Evolutionary conservation across 306 rosid genomes (phyloP).

Genomic region (Trifolium dubium): DNA sequence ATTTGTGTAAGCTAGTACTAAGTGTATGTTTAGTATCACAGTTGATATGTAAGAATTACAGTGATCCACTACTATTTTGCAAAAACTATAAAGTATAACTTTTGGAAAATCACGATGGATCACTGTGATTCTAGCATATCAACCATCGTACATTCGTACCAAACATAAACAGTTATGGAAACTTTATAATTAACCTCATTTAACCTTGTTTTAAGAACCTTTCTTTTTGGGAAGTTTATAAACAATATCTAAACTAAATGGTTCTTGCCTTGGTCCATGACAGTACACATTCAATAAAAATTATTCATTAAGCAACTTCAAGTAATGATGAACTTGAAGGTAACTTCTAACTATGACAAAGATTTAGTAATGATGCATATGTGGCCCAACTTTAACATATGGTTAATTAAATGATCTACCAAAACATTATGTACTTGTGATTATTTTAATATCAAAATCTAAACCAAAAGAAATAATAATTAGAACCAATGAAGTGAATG

Average conservation of each 20-base stretch:
- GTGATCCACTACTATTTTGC: no score
- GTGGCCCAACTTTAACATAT: slow-evolving; percentile 40
- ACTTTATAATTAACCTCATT: slow-evolving; percentile 23
- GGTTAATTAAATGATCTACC: slow-evolving; percentile 40
- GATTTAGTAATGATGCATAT: slow-evolving; percentile 59
- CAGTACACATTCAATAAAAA: slow-evolving; percentile 23
- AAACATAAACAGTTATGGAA: no score
- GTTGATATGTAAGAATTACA: no score
- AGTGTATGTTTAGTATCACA: no score
- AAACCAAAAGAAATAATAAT: slow-evolving; percentile 29
- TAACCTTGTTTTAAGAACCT: slow-evolving; percentile 34
- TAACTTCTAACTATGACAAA: slow-evolving; percentile 75
- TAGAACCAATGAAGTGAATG: slow-evolving; percentile 39
- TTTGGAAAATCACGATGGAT: no score
- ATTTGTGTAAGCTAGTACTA: no score
- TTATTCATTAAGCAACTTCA: slow-evolving; percentile 20
- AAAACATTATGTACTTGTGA: slow-evolving; percentile 39
- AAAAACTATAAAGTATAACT: no score
- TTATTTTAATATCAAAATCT: slow-evolving; percentile 47
- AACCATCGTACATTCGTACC: no score
- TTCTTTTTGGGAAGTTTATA: slow-evolving; percentile 26
- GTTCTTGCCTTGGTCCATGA: slow-evolving; percentile 21
- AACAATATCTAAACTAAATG: slow-evolving; percentile 30
- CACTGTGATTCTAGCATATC: no score
- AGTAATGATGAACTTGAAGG: slow-evolving; percentile 45